Conservation (phyloP, 805 yeast genomes). For the Teunomyces barrocoloradensis region DNA sequence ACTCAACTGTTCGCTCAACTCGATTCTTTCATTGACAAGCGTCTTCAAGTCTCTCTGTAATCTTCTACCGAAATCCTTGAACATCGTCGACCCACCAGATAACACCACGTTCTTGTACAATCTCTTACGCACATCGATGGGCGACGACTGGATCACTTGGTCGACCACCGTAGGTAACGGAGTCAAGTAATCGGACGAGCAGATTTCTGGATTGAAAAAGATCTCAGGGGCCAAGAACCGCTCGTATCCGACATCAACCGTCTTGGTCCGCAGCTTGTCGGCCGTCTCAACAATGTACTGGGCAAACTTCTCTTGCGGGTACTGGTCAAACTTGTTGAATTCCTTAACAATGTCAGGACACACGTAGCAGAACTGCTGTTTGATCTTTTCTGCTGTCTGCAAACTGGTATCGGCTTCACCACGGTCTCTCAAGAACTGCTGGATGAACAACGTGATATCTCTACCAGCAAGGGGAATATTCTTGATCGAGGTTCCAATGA, state of each 20-base stretch:
- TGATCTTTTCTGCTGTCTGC: conserved; percentile 94
- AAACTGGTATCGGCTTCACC: conserved; percentile 93
- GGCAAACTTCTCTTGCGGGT: conserved; percentile 84
- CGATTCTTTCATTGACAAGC: conserved; percentile 85
- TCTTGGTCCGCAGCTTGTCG: conserved; percentile 49
- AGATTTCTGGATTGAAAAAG: conserved; percentile 96
- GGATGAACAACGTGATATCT: conserved; percentile 93
- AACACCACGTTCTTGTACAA: conserved; percentile 92
- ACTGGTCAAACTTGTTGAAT: conserved; percentile 89
- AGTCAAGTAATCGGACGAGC: conserved; percentile 89
- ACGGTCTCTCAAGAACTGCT: conserved; percentile 90
- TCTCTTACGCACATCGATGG: conserved; percentile 97
- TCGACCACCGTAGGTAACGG: conserved; percentile 97
- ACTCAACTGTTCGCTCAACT: conserved; percentile 71
- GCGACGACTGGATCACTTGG: conserved; percentile 89
- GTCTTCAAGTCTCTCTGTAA: conserved; percentile 89
- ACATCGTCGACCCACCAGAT: conserved; percentile 98
- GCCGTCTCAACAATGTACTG: conserved; percentile 86
- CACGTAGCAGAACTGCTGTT: conserved; percentile 95
- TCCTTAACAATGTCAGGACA: conserved; percentile 97
- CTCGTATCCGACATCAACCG: conserved; percentile 94
- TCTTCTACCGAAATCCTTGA: conserved; percentile 96
- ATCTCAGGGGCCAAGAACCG: conserved; percentile 98
- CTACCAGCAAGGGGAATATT: conserved; percentile 98
- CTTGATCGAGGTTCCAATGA: conserved; percentile 94